Conservation (phyloP, 164 flowering plant genomes). For the Umbilicus rupestris region DNA sequence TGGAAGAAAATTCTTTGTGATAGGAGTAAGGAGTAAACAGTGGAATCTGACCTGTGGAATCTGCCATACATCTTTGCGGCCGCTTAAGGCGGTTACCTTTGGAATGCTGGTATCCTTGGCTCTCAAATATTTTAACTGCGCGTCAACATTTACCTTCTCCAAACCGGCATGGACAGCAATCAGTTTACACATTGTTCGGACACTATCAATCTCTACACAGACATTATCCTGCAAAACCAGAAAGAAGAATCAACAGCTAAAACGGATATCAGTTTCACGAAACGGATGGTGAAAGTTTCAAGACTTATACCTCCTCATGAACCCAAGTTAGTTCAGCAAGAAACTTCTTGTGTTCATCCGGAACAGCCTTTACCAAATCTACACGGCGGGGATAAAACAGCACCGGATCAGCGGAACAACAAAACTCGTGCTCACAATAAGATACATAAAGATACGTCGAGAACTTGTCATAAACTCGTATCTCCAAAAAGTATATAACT, state of each 20-base stretch:
- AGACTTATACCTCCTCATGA: constrained; percentile 79
- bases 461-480: background rate
- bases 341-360: constrained; percentile 84
- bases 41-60: constrained; percentile 53
- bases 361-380: constrained; percentile 83
- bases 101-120: constrained; percentile 57
- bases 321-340: constrained; percentile 85
- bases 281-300: background rate
- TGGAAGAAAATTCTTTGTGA: background rate
- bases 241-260: background rate
- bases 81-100: constrained; percentile 63
- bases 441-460: background rate
- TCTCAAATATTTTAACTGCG: constrained; percentile 55
- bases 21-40: background rate
- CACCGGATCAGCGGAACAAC: background rate
- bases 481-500: too few species aligned
- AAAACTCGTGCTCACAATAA: background rate
- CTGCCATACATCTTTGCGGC: constrained; percentile 70
- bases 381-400: constrained; percentile 1
- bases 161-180: constrained; percentile 94
- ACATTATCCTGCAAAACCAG: constrained; percentile 54
- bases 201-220: constrained; percentile 46
- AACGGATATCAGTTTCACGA: background rate
- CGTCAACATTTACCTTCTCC: constrained; percentile 46
- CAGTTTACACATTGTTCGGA: constrained; percentile 49